Conservation (phyloP, 306 rosid species). For the Aeschynomene evenia region DNA sequence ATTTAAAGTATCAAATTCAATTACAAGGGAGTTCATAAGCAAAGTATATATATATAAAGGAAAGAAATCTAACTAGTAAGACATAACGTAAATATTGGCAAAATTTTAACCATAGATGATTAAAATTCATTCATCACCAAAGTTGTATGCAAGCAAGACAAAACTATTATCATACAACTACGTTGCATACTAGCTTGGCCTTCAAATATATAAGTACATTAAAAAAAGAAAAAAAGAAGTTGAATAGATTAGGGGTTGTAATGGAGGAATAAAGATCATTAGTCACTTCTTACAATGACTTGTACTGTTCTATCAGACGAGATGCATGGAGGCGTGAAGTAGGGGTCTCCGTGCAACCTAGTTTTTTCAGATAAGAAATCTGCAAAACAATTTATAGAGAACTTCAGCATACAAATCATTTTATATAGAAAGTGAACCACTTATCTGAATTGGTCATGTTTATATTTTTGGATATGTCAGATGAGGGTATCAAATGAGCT, state of each 20-base stretch:
- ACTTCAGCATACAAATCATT: too few species aligned
- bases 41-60: neutral
- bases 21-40: neutral
- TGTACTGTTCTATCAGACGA: constrained; percentile 85
- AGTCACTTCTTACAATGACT: constrained; percentile 51
- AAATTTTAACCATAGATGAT: neutral
- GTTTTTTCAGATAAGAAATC: constrained; percentile 78
- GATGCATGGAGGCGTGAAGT: constrained; percentile 92
- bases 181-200: neutral
- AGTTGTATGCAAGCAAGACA: neutral
- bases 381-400: constrained; percentile 31
- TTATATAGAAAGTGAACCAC: too few species aligned
- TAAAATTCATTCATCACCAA: neutral
- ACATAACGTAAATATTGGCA: neutral
- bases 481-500: too few species aligned
- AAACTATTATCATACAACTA: neutral
- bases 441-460: too few species aligned
- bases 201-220: neutral
- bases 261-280: neutral
- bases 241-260: neutral
- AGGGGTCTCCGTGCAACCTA: constrained; percentile 84
- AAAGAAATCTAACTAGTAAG: neutral
- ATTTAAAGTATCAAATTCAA: neutral
- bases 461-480: too few species aligned
- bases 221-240: neutral